Conservation (phyloP, 225 moss, liverwort and hornwort genomes). For the Ulota crispa region DNA sequence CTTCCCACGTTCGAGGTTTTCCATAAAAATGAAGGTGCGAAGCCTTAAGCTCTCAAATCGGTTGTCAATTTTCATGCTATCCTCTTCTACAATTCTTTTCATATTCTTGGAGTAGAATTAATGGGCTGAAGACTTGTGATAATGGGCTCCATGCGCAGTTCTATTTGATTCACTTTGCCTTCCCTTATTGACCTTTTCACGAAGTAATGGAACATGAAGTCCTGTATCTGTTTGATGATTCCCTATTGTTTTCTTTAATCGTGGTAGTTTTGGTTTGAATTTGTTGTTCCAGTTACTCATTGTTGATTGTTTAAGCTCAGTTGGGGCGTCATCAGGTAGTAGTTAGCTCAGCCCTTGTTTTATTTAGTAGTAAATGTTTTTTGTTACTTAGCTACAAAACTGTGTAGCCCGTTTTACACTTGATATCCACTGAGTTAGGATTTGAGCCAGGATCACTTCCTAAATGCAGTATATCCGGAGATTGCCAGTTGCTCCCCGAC, state of each 20-base stretch:
- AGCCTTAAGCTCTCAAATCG: neutral
- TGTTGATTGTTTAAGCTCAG: neutral
- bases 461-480: neutral
- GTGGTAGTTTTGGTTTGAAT: neutral
- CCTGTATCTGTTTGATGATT: neutral
- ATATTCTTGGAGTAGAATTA: slow-evolving; percentile 24
- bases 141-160: neutral
- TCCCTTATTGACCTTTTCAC: neutral
- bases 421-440: neutral
- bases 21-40: slow-evolving; percentile 7
- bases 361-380: neutral
- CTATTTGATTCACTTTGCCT: neutral
- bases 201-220: neutral
- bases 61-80: neutral
- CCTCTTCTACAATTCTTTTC: slow-evolving; percentile 10
- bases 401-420: neutral
- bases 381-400: neutral
- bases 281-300: neutral
- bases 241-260: neutral
- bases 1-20: slow-evolving; percentile 7
- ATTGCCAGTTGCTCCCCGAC: neutral
- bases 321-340: neutral
- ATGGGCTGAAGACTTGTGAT: neutral
- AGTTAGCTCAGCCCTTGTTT: neutral
- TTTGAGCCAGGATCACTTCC: neutral